phyloP scores from a whole-genome alignment of 306 rosid genomes.

The Fragaria vesca region DNA sequence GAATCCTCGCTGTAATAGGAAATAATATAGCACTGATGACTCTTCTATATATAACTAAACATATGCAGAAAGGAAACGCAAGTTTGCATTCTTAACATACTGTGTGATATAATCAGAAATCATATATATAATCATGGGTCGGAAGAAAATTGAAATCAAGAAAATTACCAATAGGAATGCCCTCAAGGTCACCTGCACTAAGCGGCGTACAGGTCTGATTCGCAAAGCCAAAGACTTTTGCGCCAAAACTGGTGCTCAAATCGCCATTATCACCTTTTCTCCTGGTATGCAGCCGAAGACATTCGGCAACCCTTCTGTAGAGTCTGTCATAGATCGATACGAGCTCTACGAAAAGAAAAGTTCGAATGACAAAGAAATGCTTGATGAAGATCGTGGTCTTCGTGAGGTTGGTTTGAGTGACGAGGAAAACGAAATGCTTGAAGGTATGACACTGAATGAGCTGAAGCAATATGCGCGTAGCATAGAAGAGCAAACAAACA shows the following conservation, averaged over 20 bases:
- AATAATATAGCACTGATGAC: neutral
- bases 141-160: neutral
- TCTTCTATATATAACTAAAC: no score
- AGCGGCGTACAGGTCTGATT: neutral
- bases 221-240: neutral
- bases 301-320: neutral
- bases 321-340: neutral
- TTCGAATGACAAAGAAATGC: neutral
- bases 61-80: neutral
- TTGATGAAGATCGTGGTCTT: neutral
- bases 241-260: neutral
- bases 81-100: neutral
- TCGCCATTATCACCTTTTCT: constrained; percentile 6
- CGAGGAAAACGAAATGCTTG: neutral
- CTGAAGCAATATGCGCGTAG: neutral
- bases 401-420: neutral
- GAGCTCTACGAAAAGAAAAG: neutral
- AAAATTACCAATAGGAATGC: neutral
- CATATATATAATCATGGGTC: neutral
- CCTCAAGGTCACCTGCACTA: neutral
- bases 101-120: neutral
- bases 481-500: neutral
- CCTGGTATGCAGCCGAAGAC: neutral
- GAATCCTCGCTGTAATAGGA: neutral
- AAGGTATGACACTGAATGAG: neutral